Conservation (phyloP, 306 rosid species). For the Urtica urens region DNA sequence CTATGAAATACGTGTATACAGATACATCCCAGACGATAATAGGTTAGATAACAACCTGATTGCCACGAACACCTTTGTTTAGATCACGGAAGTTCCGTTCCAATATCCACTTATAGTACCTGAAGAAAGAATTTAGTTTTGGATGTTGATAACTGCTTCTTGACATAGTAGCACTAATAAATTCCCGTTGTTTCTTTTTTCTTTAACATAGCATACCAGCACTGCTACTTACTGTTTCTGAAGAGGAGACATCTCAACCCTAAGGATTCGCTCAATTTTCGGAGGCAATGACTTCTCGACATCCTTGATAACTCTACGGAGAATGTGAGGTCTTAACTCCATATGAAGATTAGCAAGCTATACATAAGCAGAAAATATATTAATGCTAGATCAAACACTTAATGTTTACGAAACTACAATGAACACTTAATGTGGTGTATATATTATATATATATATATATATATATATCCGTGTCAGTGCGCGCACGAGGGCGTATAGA, state of each 20-base stretch:
- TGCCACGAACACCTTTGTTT: slow-evolving; percentile 99
- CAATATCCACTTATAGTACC: slow-evolving; percentile 99
- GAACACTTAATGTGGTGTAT: no score
- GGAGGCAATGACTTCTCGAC: slow-evolving; percentile 99
- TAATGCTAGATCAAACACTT: background rate
- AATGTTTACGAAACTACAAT: slow-evolving; percentile 10
- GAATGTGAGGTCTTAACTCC: slow-evolving; percentile 98
- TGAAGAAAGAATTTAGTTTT: slow-evolving; percentile 25
- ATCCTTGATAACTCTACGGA: slow-evolving; percentile 93
- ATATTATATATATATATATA: no score
- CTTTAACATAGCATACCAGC: no score
- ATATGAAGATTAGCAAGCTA: slow-evolving; percentile 97
- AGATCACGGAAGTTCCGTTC: slow-evolving; percentile 96
- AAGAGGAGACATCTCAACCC: slow-evolving; percentile 99
- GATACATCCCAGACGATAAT: no score
- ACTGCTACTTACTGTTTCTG: slow-evolving; percentile 75
- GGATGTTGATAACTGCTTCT: no score
- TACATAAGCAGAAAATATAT: slow-evolving; percentile 8
- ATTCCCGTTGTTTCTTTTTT: no score
- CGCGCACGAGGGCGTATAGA: no score
- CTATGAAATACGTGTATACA: no score
- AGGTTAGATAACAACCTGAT: slow-evolving; percentile 52
- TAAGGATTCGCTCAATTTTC: slow-evolving; percentile 90
- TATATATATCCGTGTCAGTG: no score
- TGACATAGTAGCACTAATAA: no score